Conservation (phyloP, 2,329 filamentous ascomycete species). For the Lachnellula cervina region DNA sequence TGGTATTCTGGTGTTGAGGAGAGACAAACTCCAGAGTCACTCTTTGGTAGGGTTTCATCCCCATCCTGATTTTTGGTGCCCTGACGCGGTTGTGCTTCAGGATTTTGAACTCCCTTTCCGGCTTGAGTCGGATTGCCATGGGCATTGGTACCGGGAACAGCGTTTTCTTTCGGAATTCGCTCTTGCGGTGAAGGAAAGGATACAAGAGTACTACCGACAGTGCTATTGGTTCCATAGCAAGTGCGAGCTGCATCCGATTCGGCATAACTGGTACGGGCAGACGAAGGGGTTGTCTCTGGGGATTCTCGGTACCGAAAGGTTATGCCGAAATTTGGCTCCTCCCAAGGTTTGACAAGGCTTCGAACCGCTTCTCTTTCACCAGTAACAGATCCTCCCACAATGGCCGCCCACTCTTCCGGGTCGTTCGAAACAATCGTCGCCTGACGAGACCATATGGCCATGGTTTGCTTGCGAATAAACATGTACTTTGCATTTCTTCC, state of each 20-base stretch:
- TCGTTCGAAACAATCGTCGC: neutral
- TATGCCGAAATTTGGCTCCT: constrained; percentile 12
- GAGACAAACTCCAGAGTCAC: too few species aligned
- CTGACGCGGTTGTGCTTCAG: too few species aligned
- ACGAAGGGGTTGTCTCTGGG: neutral
- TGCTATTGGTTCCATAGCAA: neutral
- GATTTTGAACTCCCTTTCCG: too few species aligned
- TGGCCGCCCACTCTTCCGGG: constrained; percentile 9
- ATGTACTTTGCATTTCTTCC: constrained; percentile 5
- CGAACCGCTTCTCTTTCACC: neutral
- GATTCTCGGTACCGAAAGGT: constrained; percentile 8
- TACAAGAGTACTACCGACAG: neutral
- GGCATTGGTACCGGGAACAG: too few species aligned
- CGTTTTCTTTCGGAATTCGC: too few species aligned
- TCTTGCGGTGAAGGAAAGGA: neutral
- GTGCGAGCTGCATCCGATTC: neutral
- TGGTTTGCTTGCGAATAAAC: constrained; percentile 4
- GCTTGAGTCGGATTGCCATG: too few species aligned
- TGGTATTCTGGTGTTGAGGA: too few species aligned
- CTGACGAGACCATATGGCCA: neutral
- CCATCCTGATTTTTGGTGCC: too few species aligned
- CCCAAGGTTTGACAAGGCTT: constrained; percentile 7
- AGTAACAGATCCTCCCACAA: constrained; percentile 11
- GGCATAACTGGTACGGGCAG: neutral
- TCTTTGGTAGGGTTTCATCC: neutral